Conservation (phyloP, 1,284 basidiomycete genomes). For the Fomitopsis schrenkii region DNA sequence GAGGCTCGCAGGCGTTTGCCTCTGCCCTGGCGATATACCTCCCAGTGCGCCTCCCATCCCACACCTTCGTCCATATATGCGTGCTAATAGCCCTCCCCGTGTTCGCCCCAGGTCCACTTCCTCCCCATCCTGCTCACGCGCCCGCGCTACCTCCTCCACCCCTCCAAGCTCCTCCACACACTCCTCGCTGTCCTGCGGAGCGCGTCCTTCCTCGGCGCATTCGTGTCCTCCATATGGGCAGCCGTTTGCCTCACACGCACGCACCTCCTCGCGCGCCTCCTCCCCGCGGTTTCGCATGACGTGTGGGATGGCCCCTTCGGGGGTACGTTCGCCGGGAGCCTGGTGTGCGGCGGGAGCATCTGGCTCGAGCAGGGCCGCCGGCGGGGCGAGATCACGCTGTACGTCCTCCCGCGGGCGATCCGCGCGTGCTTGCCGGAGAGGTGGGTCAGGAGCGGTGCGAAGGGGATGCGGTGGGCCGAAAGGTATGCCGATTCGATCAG, state of each 20-base stretch:
- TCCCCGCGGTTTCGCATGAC: slow-evolving; percentile 66
- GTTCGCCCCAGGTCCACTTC: slow-evolving; percentile 52
- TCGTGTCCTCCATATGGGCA: slow-evolving; percentile 67
- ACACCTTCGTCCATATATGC: background rate
- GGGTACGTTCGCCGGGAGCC: slow-evolving; percentile 59
- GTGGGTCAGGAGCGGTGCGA: slow-evolving; percentile 44
- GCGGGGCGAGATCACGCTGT: slow-evolving; percentile 73
- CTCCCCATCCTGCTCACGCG: slow-evolving; percentile 58
- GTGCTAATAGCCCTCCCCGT: background rate
- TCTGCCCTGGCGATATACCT: slow-evolving; percentile 63
- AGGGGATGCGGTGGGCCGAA: slow-evolving; percentile 41
- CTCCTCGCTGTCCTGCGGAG: slow-evolving; percentile 54
- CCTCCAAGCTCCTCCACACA: slow-evolving; percentile 34
- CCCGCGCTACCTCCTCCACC: slow-evolving; percentile 47
- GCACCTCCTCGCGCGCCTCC: slow-evolving; percentile 52
- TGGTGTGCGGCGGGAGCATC: slow-evolving; percentile 70
- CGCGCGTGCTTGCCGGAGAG: slow-evolving; percentile 52
- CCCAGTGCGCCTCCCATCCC: slow-evolving; percentile 40
- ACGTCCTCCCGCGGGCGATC: slow-evolving; percentile 68
- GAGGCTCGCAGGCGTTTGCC: slow-evolving; percentile 52
- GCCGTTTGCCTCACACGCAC: slow-evolving; percentile 66
- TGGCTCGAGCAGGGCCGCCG: slow-evolving; percentile 68
- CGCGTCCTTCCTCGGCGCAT: slow-evolving; percentile 66
- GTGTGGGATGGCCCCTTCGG: slow-evolving; percentile 75
- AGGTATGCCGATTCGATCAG: slow-evolving; percentile 35